Conservation (phyloP, 2,329 filamentous ascomycete species). For the Thelonectria discophora region DNA sequence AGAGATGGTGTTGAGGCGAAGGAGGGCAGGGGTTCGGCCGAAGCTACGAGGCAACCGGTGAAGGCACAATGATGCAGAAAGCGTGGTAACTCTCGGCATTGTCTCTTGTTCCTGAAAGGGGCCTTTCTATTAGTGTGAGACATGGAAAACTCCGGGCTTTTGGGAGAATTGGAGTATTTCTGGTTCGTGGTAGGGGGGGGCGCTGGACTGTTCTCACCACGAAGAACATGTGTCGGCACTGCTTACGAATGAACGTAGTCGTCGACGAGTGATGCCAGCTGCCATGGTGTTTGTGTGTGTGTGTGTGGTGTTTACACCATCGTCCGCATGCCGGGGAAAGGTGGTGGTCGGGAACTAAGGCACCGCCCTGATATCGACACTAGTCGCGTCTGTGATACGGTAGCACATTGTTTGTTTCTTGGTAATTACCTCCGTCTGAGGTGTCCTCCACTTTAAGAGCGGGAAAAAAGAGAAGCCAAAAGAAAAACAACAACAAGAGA, state of each 20-base stretch:
- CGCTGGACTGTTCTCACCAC: conserved; percentile 15
- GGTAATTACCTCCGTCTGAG: conserved; percentile 14
- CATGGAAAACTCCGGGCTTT: conserved; percentile 3
- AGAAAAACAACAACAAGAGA: conserved; percentile 22
- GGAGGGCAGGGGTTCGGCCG: conserved; percentile 6
- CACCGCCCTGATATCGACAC: not conserved
- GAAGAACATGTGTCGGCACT: conserved; percentile 20
- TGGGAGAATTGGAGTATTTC: not conserved
- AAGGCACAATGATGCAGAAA: conserved; percentile 20
- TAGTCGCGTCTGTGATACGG: conserved; percentile 19
- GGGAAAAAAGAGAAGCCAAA: conserved; percentile 30
- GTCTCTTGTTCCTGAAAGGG: conserved; percentile 27
- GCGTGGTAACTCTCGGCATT: no score
- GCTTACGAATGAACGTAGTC: conserved; percentile 30
- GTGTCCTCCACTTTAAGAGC: not conserved
- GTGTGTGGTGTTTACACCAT: no score
- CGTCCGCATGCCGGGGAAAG: no score
- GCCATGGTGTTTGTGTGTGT: no score
- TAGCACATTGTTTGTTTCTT: conserved; percentile 29
- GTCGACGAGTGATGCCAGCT: conserved; percentile 13
- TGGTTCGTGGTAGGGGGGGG: conserved; percentile 2
- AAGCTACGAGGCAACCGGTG: not conserved
- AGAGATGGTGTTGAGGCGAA: conserved; percentile 4
- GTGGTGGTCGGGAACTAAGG: not conserved
- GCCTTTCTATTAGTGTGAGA: conserved; percentile 31